These are phyloP conservation scores for Cladosporium oxysporum DNA, from an alignment of 2,329 filamentous ascomycete species.

Conservation along the genomic window DNA sequence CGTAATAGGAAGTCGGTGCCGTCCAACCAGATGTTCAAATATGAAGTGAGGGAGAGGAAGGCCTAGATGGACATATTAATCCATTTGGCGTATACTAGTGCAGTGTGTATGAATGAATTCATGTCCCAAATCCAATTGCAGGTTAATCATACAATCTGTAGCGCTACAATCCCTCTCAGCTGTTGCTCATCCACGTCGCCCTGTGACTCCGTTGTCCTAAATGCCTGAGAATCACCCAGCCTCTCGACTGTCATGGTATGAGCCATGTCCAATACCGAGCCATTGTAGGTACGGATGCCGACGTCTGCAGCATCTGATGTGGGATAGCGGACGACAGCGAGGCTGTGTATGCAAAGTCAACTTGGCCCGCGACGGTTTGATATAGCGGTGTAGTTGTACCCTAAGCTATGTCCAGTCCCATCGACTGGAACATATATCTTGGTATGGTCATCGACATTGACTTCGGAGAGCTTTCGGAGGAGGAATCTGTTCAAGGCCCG, in stretches of 20 bases:
- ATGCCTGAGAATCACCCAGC: neutral
- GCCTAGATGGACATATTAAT: conserved; percentile 19
- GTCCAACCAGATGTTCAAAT: conserved; percentile 59
- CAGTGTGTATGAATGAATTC: neutral
- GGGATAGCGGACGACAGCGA: neutral
- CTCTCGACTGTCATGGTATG: neutral
- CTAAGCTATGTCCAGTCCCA: neutral
- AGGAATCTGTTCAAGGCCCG: neutral
- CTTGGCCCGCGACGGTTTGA: neutral
- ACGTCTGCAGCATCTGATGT: neutral
- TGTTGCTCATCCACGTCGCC: neutral
- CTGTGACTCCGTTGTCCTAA: neutral
- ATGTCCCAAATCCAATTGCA: neutral
- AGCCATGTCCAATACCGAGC: neutral
- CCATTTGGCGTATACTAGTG: neutral
- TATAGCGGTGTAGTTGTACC: neutral
- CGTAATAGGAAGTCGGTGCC: conserved; percentile 50
- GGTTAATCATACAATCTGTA: neutral
- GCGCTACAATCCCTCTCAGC: neutral
- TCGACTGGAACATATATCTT: conserved; percentile 6
- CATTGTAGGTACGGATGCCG: neutral
- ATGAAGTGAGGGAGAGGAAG: conserved; percentile 32
- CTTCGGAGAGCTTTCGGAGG: neutral
- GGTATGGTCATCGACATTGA: neutral
- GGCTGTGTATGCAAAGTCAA: neutral